Conservation (phyloP, 2,329 filamentous ascomycete species). For the Colletotrichum gloeosporioides region DNA sequence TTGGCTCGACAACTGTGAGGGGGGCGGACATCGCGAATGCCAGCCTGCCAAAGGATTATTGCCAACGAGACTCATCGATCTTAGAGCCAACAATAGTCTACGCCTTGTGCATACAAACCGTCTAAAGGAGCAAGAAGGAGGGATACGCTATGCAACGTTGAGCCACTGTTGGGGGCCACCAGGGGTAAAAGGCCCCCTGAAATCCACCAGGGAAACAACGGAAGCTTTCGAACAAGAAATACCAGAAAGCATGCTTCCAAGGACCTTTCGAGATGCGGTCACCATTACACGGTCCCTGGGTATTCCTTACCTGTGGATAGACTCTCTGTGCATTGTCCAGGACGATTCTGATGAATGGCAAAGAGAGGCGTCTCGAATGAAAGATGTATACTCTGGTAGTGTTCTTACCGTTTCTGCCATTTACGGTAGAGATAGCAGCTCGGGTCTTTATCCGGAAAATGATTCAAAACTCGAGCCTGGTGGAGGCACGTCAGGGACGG, state of each 20-base stretch:
- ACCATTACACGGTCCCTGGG: neutral
- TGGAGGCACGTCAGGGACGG: no score
- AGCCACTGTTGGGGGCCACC: neutral
- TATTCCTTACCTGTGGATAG: neutral
- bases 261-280: neutral
- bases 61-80: neutral
- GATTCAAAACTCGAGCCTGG: no score
- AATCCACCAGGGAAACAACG: neutral
- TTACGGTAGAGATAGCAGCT: neutral
- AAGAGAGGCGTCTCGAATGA: neutral
- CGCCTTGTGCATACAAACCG: neutral
- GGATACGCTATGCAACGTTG: neutral
- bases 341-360: neutral
- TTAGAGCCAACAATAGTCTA: neutral
- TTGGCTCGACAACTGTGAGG: neutral
- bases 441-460: neutral
- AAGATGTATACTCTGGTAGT: neutral
- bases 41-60: neutral
- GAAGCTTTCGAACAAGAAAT: neutral
- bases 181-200: neutral
- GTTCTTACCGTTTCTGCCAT: neutral
- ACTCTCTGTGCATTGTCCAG: neutral
- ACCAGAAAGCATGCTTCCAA: neutral
- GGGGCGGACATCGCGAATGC: neutral
- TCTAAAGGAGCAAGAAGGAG: neutral